These are phyloP conservation scores for Xylariaceae sp. DNA, from an alignment of 2,329 filamentous ascomycete genomes.

Conservation along the genomic window DNA sequence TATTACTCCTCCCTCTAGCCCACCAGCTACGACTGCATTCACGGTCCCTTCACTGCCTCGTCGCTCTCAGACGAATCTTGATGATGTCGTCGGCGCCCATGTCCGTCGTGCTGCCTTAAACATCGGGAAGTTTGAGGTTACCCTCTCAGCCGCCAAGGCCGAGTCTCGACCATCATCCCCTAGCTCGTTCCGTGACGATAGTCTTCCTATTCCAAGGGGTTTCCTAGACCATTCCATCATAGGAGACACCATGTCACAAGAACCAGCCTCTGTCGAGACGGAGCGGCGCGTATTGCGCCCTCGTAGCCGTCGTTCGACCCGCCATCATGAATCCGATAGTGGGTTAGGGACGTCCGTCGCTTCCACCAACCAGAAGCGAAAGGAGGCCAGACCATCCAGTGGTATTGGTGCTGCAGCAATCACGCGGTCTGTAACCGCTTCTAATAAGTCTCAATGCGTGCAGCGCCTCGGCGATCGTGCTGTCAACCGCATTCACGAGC, in stretches of 20 bases:
- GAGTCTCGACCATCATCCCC: slow-evolving; percentile 40
- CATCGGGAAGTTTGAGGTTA: slow-evolving; percentile 66
- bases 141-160: slow-evolving; percentile 52
- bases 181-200: slow-evolving; percentile 56
- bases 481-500: slow-evolving; percentile 76
- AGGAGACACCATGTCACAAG: slow-evolving; percentile 50
- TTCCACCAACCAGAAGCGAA: slow-evolving; percentile 59
- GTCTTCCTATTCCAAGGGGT: slow-evolving; percentile 61
- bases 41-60: slow-evolving; percentile 58
- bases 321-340: slow-evolving; percentile 80
- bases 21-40: slow-evolving; percentile 41
- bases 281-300: slow-evolving; percentile 57
- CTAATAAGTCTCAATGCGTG: slow-evolving; percentile 51
- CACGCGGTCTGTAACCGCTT: slow-evolving; percentile 59
- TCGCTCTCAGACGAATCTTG: slow-evolving; percentile 70
- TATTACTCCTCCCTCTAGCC: slow-evolving; percentile 44
- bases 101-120: slow-evolving; percentile 69
- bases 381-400: slow-evolving; percentile 44
- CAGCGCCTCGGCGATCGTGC: slow-evolving; percentile 69
- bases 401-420: slow-evolving; percentile 55
- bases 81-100: slow-evolving; percentile 72
- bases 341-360: slow-evolving; percentile 82
- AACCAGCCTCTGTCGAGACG: slow-evolving; percentile 37
- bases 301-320: slow-evolving; percentile 57
- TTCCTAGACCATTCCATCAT: slow-evolving; percentile 61